Base-by-base conservation (phyloP, 495 filamentous ascomycete species). In the Penicillium egyptiacum region DNA sequence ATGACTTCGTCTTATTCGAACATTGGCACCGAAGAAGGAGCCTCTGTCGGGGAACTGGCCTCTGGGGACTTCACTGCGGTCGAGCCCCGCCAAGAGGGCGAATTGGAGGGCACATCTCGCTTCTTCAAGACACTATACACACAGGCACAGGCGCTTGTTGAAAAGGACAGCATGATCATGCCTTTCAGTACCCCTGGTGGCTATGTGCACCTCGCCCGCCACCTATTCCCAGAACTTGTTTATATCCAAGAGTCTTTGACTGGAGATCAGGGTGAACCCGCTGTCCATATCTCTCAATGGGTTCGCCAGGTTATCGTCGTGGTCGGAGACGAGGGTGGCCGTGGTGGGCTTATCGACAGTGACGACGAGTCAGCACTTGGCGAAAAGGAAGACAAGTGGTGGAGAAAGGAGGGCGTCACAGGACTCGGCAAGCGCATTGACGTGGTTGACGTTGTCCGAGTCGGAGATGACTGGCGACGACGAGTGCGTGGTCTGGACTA, bases 1-100 rank as follows among this genome's bases (percentile, higher is more conserved):
- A 76, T 92, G 54, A 84, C 87, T 56, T 95, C 91, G 9, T 95
- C 92, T 0, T 96, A 91, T 69, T 93, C 90, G 7, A 91, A 91
- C 68, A 92, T 94, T 55, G 86, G 84, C 37, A 86, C 84, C 40
- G 86, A 91, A 58, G 87, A 91, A 68, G 84, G 83, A 4, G 81
- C 82, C 53, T 87, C 86, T 0, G 82, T 88, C n/a, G 82, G 75
- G 37, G 85, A 88, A 40, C 80, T 88, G 50, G 68, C 77, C 37
- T 80, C 82, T 56, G 84, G 76, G 46, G 77, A 81, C 6, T 40
- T 84, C 73, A 77, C 55, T 8, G 62, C 62, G n/a, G 63, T 81
- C 16, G 80, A 79, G 10, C 77, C 80, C 5, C 73, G 73, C 53
- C 68, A 70, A 30, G 61, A 63, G 0, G 70, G 73, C 40, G 63